Evolutionary conservation across 441 rosid species (phyloP), one percentile per base, ranked within the genome.

Genomic region (Populus hybrid): DNA sequence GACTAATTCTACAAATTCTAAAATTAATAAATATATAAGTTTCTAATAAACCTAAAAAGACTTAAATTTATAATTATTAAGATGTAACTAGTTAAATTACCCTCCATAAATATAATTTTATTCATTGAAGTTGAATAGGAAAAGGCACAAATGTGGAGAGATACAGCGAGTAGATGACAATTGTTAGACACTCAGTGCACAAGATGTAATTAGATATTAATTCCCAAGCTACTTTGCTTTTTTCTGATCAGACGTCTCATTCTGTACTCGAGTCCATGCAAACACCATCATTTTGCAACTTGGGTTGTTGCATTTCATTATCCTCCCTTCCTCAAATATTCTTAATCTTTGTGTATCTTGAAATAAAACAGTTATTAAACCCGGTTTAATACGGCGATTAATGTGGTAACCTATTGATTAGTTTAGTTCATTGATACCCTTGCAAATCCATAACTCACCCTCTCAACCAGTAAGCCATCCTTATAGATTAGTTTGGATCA

Each of bases 211-310:
- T 2, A 11, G 69, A 24, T 4, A 28, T 67, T 4, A 61, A 8
- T 16, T 61, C 66, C 57, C 36, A 38, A 14, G 12, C 7, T 38
- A 38, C 10, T 18, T 2, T 1, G 26, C 46, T 6, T 72, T 30
- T 12, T 54, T 16, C 54, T 34, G 70, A 74, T 64, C 34, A 36
- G 73, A 78, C 73, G 21, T 12, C 42, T 71, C 34, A 5, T 38
- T 38, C 66, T 69, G 67, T 69, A 12, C 20, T n/a, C 26, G 30
- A 28, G 66, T 71, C 78, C 66, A 38, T 61, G 28, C 63, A 36
- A 20, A 46, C 68, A 30, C 63, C 67, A 23, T 32, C 57, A 6
- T 6, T 14, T 10, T 10, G n/a, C 69, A 68, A 57, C 59, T 20
- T 67, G 54, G 73, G 12, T n/a, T 66, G 8, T 32, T 67, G 57